Percentiles rank a stretch among this genome's conserved stretches.
These are phyloP conservation scores for Diplodia scrobiculata DNA, from an alignment of 2,329 filamentous ascomycete species.

Conservation along the genomic window DNA sequence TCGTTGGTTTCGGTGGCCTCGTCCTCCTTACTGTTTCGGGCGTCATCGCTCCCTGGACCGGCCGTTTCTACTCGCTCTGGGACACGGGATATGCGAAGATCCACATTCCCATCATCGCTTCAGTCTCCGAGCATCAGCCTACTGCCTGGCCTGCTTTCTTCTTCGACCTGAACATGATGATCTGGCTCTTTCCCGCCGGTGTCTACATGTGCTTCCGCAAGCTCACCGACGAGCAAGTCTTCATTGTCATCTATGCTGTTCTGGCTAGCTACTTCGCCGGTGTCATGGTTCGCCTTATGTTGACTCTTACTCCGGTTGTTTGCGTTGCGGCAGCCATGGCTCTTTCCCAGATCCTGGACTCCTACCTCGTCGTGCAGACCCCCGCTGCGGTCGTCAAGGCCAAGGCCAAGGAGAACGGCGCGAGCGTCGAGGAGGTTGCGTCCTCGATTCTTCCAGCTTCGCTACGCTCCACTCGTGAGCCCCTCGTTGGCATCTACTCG, in stretches of 20 bases:
- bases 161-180: conserved; percentile 96
- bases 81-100: conserved; percentile 99
- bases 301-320: conserved; percentile 93
- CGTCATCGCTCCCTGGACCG: conserved; percentile 94
- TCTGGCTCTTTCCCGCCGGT: conserved; percentile 98
- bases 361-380: conserved; percentile 68
- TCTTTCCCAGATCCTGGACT: conserved; percentile 83
- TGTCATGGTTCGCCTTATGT: conserved; percentile 99
- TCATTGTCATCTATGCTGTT: conserved; percentile 95
- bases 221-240: conserved; percentile 93
- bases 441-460: conserved; percentile 57
- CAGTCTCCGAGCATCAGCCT: conserved; percentile 98
- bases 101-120: conserved; percentile 98
- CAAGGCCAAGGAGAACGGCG: conserved; percentile 51
- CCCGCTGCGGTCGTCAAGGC: conserved; percentile 52
- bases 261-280: conserved; percentile 97
- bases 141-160: conserved; percentile 99
- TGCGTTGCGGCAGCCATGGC: conserved; percentile 92
- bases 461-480: conserved; percentile 70
- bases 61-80: conserved; percentile 98
- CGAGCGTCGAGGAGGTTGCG: conserved; percentile 45
- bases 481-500: conserved; percentile 81
- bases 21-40: conserved; percentile 80
- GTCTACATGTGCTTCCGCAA: conserved; percentile 98
- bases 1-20: conserved; percentile 72